Percentiles rank a stretch among this genome's conserved stretches.
phyloP scores from a whole-genome alignment of 805 yeast species.

The Wickerhamiella lipophila region DNA sequence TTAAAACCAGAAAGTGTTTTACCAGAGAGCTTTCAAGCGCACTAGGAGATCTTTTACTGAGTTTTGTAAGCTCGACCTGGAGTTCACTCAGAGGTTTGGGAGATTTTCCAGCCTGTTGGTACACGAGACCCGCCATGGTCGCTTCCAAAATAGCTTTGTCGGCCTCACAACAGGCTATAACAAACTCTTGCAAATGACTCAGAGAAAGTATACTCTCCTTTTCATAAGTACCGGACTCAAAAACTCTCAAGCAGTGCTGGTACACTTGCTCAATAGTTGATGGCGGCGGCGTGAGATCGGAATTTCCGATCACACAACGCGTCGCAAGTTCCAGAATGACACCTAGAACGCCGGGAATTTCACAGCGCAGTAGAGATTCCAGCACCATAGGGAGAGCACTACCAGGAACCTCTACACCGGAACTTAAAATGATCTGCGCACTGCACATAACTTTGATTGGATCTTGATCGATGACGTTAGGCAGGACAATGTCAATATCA shows the following conservation, averaged over 20 bases:
- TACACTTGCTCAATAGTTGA: neutral
- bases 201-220: neutral
- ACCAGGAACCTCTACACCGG: neutral
- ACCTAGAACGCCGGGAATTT: neutral
- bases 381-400: neutral
- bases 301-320: neutral
- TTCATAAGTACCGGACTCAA: neutral
- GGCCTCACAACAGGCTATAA: neutral
- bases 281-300: neutral
- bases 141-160: neutral
- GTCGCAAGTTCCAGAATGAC: neutral
- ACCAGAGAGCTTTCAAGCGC: neutral
- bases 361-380: neutral
- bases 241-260: neutral
- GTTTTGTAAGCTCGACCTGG: neutral
- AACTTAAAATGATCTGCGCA: neutral
- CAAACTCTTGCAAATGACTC: neutral
- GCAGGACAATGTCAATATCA: neutral
- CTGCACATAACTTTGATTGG: neutral
- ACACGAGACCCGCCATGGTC: neutral
- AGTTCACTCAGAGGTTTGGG: neutral
- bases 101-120: neutral
- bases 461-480: neutral
- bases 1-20: neutral
- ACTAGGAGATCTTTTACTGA: neutral